A percentile compares a stretch with the other conserved stretches of the same genome.
Evolutionary conservation across 139 green algal species (phyloP).

Genomic region (Zygnema circumcarinatum): DNA sequence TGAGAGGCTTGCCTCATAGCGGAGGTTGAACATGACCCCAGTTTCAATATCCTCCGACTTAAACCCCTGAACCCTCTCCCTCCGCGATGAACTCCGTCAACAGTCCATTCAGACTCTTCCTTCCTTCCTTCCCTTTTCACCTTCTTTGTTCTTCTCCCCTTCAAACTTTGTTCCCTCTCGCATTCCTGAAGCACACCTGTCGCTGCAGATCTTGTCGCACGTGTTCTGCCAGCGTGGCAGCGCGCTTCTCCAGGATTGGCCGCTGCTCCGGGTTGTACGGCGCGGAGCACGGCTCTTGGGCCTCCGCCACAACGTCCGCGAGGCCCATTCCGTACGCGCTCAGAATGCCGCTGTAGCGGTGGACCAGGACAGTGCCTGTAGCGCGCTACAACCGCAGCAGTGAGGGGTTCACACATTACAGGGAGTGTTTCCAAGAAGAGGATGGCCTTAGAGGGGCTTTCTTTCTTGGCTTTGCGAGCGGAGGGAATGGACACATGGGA

Average conservation of each 20-base stretch:
- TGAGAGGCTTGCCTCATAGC: constrained; percentile 73
- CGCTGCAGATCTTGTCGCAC: not conserved
- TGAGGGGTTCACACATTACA: too few relatives aligned
- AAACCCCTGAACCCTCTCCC: constrained; percentile 75
- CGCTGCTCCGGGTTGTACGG: not conserved
- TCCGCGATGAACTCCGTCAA: not conserved
- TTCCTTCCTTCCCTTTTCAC: too few relatives aligned
- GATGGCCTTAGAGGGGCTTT: too few relatives aligned
- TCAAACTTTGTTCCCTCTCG: not conserved
- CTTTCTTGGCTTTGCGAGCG: too few relatives aligned
- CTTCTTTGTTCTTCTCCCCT: too few relatives aligned
- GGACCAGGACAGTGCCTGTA: constrained; percentile 86
- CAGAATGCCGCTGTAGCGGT: constrained; percentile 85
- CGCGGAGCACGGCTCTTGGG: constrained; percentile 78
- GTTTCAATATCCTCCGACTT: constrained; percentile 62
- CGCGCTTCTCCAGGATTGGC: not conserved
- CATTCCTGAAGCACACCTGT: not conserved
- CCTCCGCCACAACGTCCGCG: constrained; percentile 90
- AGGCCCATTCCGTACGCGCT: constrained; percentile 94
- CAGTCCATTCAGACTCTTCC: too few relatives aligned
- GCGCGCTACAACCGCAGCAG: too few relatives aligned
- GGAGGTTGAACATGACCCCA: constrained; percentile 88
- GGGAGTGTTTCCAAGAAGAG: too few relatives aligned
- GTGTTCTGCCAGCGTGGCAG: constrained; percentile 7
- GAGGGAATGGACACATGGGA: too few relatives aligned